Evolutionary conservation across 495 filamentous ascomycete genomes (phyloP).

Genomic region (Paragyromitra xinjiangensis): DNA sequence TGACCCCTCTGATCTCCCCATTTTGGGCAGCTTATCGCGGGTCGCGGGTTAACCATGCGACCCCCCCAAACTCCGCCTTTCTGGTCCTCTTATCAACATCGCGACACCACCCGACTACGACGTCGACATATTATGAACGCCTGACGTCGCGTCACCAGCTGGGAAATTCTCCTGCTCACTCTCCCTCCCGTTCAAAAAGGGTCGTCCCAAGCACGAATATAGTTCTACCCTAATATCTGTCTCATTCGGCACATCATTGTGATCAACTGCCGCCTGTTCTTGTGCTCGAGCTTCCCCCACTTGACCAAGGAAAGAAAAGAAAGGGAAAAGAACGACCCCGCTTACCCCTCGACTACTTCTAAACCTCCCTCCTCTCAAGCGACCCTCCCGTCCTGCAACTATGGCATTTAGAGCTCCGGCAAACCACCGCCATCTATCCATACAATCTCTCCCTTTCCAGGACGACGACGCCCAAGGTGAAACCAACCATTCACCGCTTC

Average conservation of each 20-base stretch:
- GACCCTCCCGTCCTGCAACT: slow-evolving; percentile 13
- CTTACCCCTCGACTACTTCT: slow-evolving; percentile 14
- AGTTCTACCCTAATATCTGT: slow-evolving; percentile 11
- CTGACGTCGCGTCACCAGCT: slow-evolving; percentile 39
- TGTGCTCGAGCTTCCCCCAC: slow-evolving; percentile 19
- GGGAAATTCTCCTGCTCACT: slow-evolving; percentile 16
- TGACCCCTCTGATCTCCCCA: not conserved
- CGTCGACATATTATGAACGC: slow-evolving; percentile 28
- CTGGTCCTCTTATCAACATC: slow-evolving; percentile 42
- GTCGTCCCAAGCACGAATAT: slow-evolving; percentile 12
- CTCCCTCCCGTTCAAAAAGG: slow-evolving; percentile 22
- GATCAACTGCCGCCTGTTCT: slow-evolving; percentile 39
- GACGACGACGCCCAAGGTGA: slow-evolving; percentile 33
- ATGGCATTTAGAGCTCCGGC: slow-evolving; percentile 51
- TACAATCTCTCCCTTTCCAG: slow-evolving; percentile 42
- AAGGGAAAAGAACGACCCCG: slow-evolving; percentile 22
- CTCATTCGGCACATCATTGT: slow-evolving; percentile 22
- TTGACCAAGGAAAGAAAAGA: slow-evolving; percentile 7
- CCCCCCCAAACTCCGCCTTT: not conserved
- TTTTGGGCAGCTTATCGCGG: slow-evolving; percentile 33
- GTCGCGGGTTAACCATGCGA: slow-evolving; percentile 20
- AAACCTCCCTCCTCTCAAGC: not conserved
- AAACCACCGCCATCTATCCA: slow-evolving; percentile 44
- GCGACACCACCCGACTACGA: slow-evolving; percentile 32
- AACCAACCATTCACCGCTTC: slow-evolving; percentile 34